Evolutionary conservation across 257 asterid genomes (phyloP).

Genomic region (Handroanthus guayacan): DNA sequence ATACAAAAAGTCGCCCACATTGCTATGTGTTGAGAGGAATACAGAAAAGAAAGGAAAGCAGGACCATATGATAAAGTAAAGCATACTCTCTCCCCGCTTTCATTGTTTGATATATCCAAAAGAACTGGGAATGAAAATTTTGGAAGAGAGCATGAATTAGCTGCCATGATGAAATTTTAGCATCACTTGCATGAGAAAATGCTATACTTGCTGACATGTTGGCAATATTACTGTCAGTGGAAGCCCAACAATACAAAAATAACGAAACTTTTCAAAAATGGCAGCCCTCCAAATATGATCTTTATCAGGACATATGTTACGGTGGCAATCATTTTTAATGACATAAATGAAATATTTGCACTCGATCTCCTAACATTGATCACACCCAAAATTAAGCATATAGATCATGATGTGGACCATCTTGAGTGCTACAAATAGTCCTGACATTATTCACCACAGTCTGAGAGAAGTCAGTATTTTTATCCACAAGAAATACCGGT

Average conservation of each 20-base stretch:
- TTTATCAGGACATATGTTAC: no score
- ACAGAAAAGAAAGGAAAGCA: constrained; percentile 25
- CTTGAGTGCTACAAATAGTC: constrained; percentile 89
- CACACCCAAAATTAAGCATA: constrained; percentile 69
- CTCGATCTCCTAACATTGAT: constrained; percentile 62
- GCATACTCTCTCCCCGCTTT: neutral
- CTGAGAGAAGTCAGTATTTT: constrained; percentile 68
- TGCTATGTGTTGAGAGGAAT: constrained; percentile 18
- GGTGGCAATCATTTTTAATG: neutral
- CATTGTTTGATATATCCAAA: neutral
- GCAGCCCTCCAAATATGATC: constrained; percentile 7
- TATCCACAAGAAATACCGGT: constrained; percentile 77
- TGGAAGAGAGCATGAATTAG: constrained; percentile 38
- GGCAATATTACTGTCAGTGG: neutral
- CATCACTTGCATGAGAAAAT: neutral
- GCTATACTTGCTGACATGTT: neutral
- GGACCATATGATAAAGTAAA: constrained; percentile 30
- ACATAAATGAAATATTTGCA: constrained; percentile 13
- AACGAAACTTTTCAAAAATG: constrained; percentile 11
- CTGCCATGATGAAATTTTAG: constrained; percentile 46
- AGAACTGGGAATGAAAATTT: neutral
- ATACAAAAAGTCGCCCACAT: constrained; percentile 5
- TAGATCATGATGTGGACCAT: constrained; percentile 89
- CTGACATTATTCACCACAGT: constrained; percentile 84
- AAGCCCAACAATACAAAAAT: constrained; percentile 18